Percentiles rank a stretch among this genome's conserved stretches.
These are phyloP conservation scores for Corylus americana DNA, from an alignment of 306 rosid genomes.

Conservation along the genomic window DNA sequence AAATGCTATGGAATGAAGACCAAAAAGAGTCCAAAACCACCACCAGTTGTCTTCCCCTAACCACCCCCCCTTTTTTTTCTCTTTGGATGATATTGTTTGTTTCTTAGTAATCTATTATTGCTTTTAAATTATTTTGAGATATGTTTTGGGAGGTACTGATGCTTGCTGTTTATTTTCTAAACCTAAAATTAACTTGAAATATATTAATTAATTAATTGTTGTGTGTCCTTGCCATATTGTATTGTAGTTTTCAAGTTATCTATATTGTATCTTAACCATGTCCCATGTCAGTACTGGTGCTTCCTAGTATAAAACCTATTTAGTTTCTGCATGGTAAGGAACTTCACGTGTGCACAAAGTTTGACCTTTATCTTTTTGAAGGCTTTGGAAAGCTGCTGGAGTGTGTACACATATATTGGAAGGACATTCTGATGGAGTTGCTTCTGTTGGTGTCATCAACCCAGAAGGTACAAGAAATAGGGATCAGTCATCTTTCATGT, in stretches of 20 bases:
- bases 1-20: no score
- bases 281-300: not conserved
- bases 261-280: no score
- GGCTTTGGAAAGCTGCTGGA: conserved; percentile 83
- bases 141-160: not conserved
- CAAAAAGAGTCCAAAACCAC: no score
- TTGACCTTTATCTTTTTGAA: conserved; percentile 26
- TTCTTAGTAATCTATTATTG: not conserved
- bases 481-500: conserved; percentile 1
- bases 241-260: no score
- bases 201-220: not conserved
- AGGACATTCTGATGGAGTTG: conserved; percentile 74
- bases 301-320: conserved; percentile 1
- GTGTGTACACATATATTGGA: conserved; percentile 74
- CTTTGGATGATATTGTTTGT: not conserved
- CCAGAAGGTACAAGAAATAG: conserved; percentile 49
- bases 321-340: conserved; percentile 16
- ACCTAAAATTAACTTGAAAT: not conserved
- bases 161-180: not conserved
- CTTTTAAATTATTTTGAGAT: not conserved
- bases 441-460: conserved; percentile 66
- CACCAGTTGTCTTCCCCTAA: no score
- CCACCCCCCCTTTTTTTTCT: not conserved
- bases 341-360: conserved; percentile 7
- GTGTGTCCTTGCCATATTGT: no score